A percentile compares a stretch with the other conserved stretches of the same genome.
These are phyloP conservation scores for Cutaneotrichosporon mucoides DNA, from an alignment of 1,284 basidiomycete species.

Conservation along the genomic window DNA sequence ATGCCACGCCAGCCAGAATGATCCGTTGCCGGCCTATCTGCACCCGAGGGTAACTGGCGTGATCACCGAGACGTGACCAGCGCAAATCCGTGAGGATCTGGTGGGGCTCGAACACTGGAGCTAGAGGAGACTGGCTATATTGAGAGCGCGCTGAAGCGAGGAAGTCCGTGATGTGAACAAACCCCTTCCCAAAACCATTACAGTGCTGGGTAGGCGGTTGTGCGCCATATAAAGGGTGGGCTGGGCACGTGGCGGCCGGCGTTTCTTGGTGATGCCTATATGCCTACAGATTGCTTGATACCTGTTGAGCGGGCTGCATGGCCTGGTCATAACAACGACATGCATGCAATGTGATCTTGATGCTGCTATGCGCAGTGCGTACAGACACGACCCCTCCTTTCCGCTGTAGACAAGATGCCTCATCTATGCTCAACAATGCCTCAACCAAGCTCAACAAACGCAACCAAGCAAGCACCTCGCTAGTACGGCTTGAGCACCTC, in stretches of 20 bases:
- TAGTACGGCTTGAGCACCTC: conserved; percentile 42
- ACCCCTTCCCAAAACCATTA: conserved; percentile 45
- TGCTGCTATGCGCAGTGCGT: too few species aligned
- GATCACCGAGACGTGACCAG: conserved; percentile 42
- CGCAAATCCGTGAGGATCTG: conserved; percentile 36
- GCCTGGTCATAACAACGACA: too few species aligned
- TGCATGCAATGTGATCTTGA: too few species aligned
- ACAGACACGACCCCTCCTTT: too few species aligned
- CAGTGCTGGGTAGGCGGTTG: conserved; percentile 16
- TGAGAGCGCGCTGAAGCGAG: conserved; percentile 42
- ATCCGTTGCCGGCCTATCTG: conserved; percentile 48
- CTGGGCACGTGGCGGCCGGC: too few species aligned
- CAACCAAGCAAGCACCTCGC: too few species aligned
- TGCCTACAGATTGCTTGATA: too few species aligned
- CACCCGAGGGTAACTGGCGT: conserved; percentile 25
- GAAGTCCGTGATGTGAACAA: conserved; percentile 38
- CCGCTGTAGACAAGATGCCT: too few species aligned
- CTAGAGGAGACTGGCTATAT: conserved; percentile 42
- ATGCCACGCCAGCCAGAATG: conserved; percentile 46
- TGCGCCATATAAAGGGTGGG: not conserved
- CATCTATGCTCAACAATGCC: too few species aligned
- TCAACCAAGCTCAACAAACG: too few species aligned
- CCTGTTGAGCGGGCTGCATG: too few species aligned
- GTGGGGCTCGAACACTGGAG: conserved; percentile 47
- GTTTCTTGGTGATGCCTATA: too few species aligned